Base-by-base conservation (phyloP, 495 filamentous ascomycete genomes). In the Xylaria bambusicola region DNA sequence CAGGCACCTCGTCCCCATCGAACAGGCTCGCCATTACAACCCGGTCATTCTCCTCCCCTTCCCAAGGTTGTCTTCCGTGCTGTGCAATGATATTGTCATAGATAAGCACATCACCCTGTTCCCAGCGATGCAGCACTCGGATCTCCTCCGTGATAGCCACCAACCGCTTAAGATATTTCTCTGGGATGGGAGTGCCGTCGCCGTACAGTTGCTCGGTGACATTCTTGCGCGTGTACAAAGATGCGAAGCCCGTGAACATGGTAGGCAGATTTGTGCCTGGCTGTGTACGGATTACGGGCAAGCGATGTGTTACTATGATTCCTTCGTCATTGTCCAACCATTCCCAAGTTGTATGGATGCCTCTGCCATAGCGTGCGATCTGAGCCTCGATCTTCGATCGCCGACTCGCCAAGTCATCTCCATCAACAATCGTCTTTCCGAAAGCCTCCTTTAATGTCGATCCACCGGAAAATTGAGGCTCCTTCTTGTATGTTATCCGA, bases 391-490 rank as follows among this genome's bases (percentile, higher is more conserved):
- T 75, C 63, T 82, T 83, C 1, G 60, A 38, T 2, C 74, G 65
- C 44, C 62, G 63, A 0, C 74, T 80, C 44, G 73, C 73, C 9
- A 70, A 70, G 31, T 78, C 72, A 36, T 84, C 82, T 0, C 70
- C 67, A 29, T 81, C 79, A 1, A 65, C 60, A 20, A 83, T 73
- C 12, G 80, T 69, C 41, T 79, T 79, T 0, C 82, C 82, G 52
- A 82, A 83, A 4, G 80, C 80, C 57, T 83, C 75, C 15, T 67
- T 66, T 2, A 84, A 71, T 2, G 79, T 82, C n/a, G 80, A 79
- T 1, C 79, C 79, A 0, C 77, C 76, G 6, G 67, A 63, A 23
- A 77, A 79, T 48, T 78, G 77, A 46, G 68, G 69, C 2, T 78
- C 73, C 7, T 73, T 52, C 42, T 76, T 75, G 64, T 84, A 83